phyloP scores from a whole-genome alignment of 2,329 filamentous ascomycete species.

The Monilinia fructicola region DNA sequence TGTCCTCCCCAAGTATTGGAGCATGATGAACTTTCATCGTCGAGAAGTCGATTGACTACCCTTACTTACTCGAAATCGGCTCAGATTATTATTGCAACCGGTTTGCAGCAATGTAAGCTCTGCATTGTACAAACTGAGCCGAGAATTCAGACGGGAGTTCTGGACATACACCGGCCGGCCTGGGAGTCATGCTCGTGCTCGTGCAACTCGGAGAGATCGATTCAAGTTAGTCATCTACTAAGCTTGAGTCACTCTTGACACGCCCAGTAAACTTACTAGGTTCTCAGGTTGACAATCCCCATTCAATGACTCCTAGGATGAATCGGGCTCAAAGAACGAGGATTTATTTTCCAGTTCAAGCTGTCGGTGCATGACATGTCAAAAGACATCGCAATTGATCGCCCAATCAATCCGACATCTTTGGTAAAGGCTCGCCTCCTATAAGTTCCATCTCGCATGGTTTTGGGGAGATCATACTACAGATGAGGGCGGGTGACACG shows the following conservation, averaged over 20 bases:
- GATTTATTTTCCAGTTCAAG: conserved; percentile 10
- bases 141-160: too few relatives aligned
- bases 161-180: too few relatives aligned
- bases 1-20: not conserved
- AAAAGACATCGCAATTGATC: not conserved
- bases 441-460: conserved; percentile 4
- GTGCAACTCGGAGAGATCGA: not conserved
- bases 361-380: not conserved
- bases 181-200: not conserved
- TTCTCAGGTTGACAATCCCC: too few relatives aligned
- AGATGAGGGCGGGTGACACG: not conserved
- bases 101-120: not conserved
- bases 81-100: not conserved
- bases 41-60: not conserved
- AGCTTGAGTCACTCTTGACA: not conserved
- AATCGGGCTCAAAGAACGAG: not conserved
- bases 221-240: not conserved
- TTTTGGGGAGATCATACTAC: not conserved
- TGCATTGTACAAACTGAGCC: not conserved
- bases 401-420: not conserved
- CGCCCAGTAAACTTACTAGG: not conserved
- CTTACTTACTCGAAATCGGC: not conserved
- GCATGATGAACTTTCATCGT: not conserved
- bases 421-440: not conserved
- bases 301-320: not conserved